phyloP scores from a whole-genome alignment of 331 rosid genomes.

The Ulmus americana region DNA sequence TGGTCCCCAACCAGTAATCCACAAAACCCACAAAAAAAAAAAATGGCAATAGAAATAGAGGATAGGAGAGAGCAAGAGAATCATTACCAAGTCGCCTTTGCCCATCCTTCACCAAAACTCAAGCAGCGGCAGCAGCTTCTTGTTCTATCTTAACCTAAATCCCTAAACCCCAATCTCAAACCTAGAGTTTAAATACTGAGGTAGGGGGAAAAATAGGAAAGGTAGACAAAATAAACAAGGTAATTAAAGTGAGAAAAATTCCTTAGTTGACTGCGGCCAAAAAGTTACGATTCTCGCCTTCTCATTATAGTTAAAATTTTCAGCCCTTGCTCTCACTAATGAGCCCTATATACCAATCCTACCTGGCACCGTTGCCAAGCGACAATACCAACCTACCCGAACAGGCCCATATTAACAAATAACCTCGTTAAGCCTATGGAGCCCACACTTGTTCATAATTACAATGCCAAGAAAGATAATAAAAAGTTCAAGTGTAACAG shows the following conservation, averaged over 20 bases:
- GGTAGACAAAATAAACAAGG: background rate
- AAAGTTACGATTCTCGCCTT: background rate
- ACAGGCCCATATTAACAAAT: slow-evolving; percentile 5
- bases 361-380: background rate
- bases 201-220: background rate
- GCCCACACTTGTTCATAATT: slow-evolving; percentile 4
- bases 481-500: background rate
- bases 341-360: background rate
- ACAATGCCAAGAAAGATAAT: background rate
- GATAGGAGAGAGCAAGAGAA: background rate
- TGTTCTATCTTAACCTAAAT: background rate
- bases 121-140: background rate
- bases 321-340: background rate
- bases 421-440: background rate
- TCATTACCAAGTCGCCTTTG: slow-evolving; percentile 3
- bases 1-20: background rate
- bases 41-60: background rate
- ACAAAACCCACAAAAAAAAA: background rate
- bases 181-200: background rate
- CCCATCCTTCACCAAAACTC: slow-evolving; percentile 9
- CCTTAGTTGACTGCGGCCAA: slow-evolving; percentile 2
- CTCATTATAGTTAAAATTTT: background rate
- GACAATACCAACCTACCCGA: slow-evolving; percentile 1
- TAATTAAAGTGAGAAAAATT: background rate
- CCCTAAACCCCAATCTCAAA: slow-evolving; percentile 4